Percentiles rank a stretch among this genome's conserved stretches.
Conservation (phyloP, 2,329 filamentous ascomycete genomes). For the Fusarium torulosum region DNA sequence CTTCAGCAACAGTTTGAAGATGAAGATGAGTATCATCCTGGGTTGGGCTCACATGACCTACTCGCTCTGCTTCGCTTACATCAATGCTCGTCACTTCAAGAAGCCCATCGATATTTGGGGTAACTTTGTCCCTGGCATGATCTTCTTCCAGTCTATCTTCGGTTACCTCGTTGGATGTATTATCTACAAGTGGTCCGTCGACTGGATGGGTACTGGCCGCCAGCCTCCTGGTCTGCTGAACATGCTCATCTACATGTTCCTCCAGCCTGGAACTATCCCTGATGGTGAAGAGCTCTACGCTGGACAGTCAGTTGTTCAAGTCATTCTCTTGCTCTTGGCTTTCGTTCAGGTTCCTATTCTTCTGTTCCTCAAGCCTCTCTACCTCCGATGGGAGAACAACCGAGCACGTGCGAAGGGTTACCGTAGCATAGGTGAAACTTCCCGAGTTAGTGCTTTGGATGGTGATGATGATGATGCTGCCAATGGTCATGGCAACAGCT, state of each 20-base stretch:
- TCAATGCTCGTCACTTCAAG: constrained; percentile 96
- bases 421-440: constrained; percentile 90
- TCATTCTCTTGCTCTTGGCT: constrained; percentile 83
- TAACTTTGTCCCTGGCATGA: constrained; percentile 98
- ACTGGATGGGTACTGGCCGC: constrained; percentile 76
- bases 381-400: constrained; percentile 94
- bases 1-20: constrained; percentile 99
- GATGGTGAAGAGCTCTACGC: constrained; percentile 78
- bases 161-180: constrained; percentile 95
- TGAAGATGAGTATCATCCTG: constrained; percentile 98
- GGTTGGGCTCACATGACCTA: constrained; percentile 99
- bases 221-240: constrained; percentile 91
- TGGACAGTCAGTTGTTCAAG: constrained; percentile 82
- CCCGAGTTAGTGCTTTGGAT: constrained; percentile 89
- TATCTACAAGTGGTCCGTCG: constrained; percentile 95
- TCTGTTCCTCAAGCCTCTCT: constrained; percentile 95
- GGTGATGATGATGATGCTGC: constrained; percentile 75
- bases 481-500: constrained; percentile 70
- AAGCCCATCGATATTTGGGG: constrained; percentile 95
- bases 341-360: constrained; percentile 89
- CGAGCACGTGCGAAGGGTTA: constrained; percentile 88
- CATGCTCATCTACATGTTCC: constrained; percentile 99
- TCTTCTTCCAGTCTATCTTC: constrained; percentile 99
- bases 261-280: constrained; percentile 78
- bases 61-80: constrained; percentile 89